Base-by-base conservation (phyloP, 306 rosid species). In the Quercus aquifolioides region DNA sequence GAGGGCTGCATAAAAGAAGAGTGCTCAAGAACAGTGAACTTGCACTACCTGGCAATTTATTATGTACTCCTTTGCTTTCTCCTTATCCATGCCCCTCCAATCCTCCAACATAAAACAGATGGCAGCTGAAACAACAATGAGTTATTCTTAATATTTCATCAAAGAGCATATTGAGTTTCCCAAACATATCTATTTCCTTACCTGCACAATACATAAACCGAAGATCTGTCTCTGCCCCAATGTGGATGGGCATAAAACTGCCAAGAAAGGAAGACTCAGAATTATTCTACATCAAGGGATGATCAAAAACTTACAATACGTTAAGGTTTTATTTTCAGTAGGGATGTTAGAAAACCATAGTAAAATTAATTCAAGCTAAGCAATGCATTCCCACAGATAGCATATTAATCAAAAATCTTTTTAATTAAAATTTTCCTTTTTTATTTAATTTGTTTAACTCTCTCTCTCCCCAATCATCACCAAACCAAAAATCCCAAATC, bases 61-160 rank as follows among this genome's bases (percentile, higher is more conserved):
- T 83, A 95, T 91, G 89, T 91, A 95, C 79, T 84, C 85, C 89
- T 91, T 93, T 55, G 96, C 80, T 85, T 87, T 95, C 88, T 91
- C 97, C 89, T 88, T 91, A 87, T 93, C 95, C 92, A 95, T 89
- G 87, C 99, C 99, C 38, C 89, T 90, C 98, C 99, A 95, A 79
- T 91, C 83, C 84, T 85, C 89, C 87, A 95, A 80, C 94, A 95
- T 87, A 79, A 80, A 89, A 87, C 91, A 89, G 56, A 93, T 90
- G 55, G 96, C 92, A 87, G 93, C 97, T 95, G 91, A 85, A 74
- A 79, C 80, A 86, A 69, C 73, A 78, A 79, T 6, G 68, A 84
- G 85, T 78, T 31, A 81, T 68, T 62, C 43, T 69, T 10, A 62
- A 71, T 69, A 77, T 58, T 76, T 67, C 58, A 85, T 69, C 70